A percentile compares a stretch with the other conserved stretches of the same genome.
phyloP scores from a whole-genome alignment of 2,329 filamentous ascomycete genomes.

The Phaeosphaeria sp. region DNA sequence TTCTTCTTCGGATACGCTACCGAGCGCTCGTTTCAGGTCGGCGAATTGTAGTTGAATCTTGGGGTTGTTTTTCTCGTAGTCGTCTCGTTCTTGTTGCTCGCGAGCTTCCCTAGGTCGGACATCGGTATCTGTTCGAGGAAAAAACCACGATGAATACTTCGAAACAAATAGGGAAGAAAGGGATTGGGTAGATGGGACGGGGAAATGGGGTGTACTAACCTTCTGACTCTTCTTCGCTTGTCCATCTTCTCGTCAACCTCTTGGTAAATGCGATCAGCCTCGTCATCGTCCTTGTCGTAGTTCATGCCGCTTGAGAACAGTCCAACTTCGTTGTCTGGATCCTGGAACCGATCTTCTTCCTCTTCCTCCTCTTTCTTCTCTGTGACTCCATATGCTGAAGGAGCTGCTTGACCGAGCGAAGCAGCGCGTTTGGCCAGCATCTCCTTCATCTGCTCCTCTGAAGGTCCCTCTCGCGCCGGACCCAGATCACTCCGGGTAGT shows the following conservation, averaged over 20 bases:
- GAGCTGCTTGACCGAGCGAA: constrained; percentile 74
- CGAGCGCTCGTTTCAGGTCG: constrained; percentile 89
- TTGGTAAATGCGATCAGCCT: constrained; percentile 94
- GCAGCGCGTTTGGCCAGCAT: constrained; percentile 93
- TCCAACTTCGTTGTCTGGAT: constrained; percentile 96
- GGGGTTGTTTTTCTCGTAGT: constrained; percentile 96
- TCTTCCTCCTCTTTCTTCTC: constrained; percentile 76
- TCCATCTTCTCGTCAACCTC: constrained; percentile 98
- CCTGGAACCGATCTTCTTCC: constrained; percentile 84
- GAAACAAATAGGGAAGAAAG: constrained; percentile 38
- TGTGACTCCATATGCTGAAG: constrained; percentile 73
- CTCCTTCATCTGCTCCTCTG: constrained; percentile 98
- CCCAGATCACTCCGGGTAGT: constrained; percentile 96
- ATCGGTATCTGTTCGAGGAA: constrained; percentile 81
- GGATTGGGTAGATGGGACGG: constrained; percentile 18
- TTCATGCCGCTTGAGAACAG: constrained; percentile 88
- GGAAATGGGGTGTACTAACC: constrained; percentile 66
- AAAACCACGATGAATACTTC: constrained; percentile 70
- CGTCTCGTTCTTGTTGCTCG: constrained; percentile 87
- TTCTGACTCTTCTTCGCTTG: constrained; percentile 81
- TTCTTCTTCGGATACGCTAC: constrained; percentile 89
- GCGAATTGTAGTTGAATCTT: constrained; percentile 99
- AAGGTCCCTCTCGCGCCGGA: constrained; percentile 91
- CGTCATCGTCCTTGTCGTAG: constrained; percentile 97
- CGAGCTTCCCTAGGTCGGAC: constrained; percentile 84